phyloP scores from a whole-genome alignment of 805 yeast species.

The Myxozyma nipponensis region DNA sequence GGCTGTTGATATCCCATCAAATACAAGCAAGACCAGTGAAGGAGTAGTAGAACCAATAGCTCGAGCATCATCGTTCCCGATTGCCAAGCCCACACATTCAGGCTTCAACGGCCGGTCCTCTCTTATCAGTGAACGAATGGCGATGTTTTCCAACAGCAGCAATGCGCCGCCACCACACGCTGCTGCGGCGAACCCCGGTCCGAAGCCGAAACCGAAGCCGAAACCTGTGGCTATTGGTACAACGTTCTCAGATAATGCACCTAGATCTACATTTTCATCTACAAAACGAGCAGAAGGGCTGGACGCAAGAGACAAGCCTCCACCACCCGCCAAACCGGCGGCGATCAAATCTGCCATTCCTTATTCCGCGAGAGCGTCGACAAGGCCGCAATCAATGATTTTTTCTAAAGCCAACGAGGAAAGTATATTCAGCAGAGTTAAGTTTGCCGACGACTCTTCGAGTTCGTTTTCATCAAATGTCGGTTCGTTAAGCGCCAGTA shows the following conservation, averaged over 20 bases:
- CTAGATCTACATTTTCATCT: neutral
- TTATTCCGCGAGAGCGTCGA: neutral
- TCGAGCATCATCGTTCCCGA: neutral
- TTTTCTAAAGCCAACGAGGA: neutral
- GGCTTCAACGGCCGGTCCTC: neutral
- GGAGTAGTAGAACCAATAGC: neutral
- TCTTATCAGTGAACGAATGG: slow-evolving; percentile 4
- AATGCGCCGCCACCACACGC: neutral
- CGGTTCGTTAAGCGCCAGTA: neutral
- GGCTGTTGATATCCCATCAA: neutral
- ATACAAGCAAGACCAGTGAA: neutral
- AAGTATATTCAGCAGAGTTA: neutral
- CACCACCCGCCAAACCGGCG: slow-evolving; percentile 2
- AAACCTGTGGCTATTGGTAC: neutral
- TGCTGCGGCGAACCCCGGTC: neutral
- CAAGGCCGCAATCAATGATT: neutral
- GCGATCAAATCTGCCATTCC: neutral
- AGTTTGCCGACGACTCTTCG: neutral
- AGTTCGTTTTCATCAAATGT: neutral
- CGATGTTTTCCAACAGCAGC: slow-evolving; percentile 2
- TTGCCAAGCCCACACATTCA: neutral
- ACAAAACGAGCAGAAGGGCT: too few species aligned
- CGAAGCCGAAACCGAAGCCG: neutral
- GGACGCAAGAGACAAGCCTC: neutral
- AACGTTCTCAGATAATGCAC: neutral